Percentiles rank a stretch among this genome's conserved stretches.
phyloP scores from a whole-genome alignment of 192 early-diverging fungal species.

The Podochytrium sp. region DNA sequence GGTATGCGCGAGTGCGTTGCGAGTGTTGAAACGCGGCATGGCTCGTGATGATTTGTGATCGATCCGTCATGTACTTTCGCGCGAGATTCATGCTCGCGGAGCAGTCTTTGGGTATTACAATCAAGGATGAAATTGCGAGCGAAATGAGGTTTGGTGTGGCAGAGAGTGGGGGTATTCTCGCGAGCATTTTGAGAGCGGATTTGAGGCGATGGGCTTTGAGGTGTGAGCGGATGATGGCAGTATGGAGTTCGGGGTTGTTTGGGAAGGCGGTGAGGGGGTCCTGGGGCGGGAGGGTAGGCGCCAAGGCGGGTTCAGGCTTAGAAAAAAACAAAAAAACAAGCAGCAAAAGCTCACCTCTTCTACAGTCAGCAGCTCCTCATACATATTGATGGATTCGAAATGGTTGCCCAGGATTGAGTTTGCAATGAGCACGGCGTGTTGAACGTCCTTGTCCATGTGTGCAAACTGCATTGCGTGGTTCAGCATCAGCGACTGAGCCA shows the following conservation, averaged over 20 bases:
- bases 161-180: background rate
- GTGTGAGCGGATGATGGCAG: constrained; percentile 6
- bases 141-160: constrained; percentile 1
- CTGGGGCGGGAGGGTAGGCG: background rate
- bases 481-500: background rate
- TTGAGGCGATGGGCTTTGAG: background rate
- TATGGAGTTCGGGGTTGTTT: constrained; percentile 7
- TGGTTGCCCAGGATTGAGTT: constrained; percentile 29
- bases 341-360: constrained; percentile 6
- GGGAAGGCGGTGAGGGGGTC: background rate
- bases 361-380: background rate
- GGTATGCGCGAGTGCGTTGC: constrained; percentile 1
- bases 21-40: background rate
- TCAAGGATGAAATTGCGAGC: background rate
- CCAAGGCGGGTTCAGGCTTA: too few relatives aligned
- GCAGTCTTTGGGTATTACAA: background rate
- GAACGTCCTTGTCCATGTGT: background rate
- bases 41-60: too few relatives aligned
- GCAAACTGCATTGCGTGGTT: background rate
- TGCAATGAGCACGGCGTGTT: constrained; percentile 17
- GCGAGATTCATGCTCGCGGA: background rate
- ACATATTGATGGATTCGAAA: constrained; percentile 13
- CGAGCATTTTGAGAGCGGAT: background rate
- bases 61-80: constrained; percentile 4
- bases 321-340: too few relatives aligned